Percentiles rank a stretch among this genome's conserved stretches.
Conservation (phyloP, 2,329 filamentous ascomycete genomes). For the Myriangium duriaei region DNA sequence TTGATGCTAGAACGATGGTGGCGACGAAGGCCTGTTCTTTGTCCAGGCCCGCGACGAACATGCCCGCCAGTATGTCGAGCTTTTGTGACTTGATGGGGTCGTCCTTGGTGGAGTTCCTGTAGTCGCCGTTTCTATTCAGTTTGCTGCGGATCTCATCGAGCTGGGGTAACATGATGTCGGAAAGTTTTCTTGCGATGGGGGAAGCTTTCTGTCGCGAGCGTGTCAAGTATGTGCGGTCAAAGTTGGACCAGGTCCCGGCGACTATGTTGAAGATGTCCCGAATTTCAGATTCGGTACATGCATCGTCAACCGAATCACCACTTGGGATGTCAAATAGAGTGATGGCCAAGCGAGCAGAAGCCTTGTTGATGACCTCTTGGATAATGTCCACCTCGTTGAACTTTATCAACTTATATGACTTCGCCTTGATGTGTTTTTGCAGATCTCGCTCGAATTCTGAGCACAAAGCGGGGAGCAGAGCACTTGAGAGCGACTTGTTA, state of each 20-base stretch:
- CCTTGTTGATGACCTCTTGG: slow-evolving; percentile 39
- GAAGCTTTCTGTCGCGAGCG: slow-evolving; percentile 37
- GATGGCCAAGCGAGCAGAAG: slow-evolving; percentile 42
- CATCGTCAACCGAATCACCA: slow-evolving; percentile 39
- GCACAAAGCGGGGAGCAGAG: slow-evolving; percentile 6
- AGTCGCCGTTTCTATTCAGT: slow-evolving; percentile 25
- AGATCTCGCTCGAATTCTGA: slow-evolving; percentile 29
- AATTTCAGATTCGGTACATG: slow-evolving; percentile 41
- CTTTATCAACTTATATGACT: slow-evolving; percentile 35
- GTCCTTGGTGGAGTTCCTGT: slow-evolving; percentile 30
- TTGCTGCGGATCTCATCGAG: slow-evolving; percentile 34
- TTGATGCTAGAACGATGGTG: slow-evolving; percentile 44
- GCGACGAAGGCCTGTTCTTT: slow-evolving; percentile 41
- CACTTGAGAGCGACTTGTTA: background rate
- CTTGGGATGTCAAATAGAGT: slow-evolving; percentile 44
- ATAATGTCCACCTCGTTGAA: slow-evolving; percentile 36
- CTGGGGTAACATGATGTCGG: slow-evolving; percentile 37
- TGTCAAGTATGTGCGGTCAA: slow-evolving; percentile 41
- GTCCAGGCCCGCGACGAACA: slow-evolving; percentile 38
- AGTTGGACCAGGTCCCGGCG: slow-evolving; percentile 42
- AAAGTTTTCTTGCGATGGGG: slow-evolving; percentile 36
- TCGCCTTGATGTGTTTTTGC: slow-evolving; percentile 34
- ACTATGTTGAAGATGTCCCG: slow-evolving; percentile 43
- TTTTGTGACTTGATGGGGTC: slow-evolving; percentile 40
- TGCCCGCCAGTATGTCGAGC: slow-evolving; percentile 15